Percentiles rank a stretch among this genome's conserved stretches.
These are phyloP conservation scores for Plasmodium adleri DNA, from an alignment of 169 alveolate genomes.

Conservation along the genomic window DNA sequence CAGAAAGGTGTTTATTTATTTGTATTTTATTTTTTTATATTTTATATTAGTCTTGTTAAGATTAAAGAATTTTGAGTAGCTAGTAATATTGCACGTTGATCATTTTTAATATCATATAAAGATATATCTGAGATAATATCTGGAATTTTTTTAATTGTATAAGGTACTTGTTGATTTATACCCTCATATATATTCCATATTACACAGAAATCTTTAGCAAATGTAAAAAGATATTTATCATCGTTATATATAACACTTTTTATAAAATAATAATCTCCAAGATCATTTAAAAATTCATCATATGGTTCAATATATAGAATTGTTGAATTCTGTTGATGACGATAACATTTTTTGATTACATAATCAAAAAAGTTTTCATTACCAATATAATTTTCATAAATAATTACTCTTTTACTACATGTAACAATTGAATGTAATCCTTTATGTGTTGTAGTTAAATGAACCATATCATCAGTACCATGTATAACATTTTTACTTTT, in stretches of 20 bases:
- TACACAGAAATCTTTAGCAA: slow-evolving; percentile 42
- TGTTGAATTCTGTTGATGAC: slow-evolving; percentile 32
- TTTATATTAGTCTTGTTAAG: slow-evolving; percentile 15
- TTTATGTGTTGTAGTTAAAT: slow-evolving; percentile 29
- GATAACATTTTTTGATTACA: slow-evolving; percentile 34
- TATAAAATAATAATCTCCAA: slow-evolving; percentile 46
- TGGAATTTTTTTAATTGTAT: slow-evolving; percentile 31
- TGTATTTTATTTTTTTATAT: too few relatives aligned
- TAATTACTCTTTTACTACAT: slow-evolving; percentile 30
- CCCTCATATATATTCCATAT: slow-evolving; percentile 49
- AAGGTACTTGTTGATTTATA: slow-evolving; percentile 22
- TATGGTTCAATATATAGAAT: slow-evolving; percentile 31
- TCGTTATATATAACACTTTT: slow-evolving; percentile 27
- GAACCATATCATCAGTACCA: slow-evolving; percentile 59
- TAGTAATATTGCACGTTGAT: slow-evolving; percentile 17
- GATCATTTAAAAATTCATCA: slow-evolving; percentile 45
- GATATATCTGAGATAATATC: slow-evolving; percentile 47
- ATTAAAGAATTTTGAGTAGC: slow-evolving; percentile 52
- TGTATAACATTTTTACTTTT: slow-evolving; percentile 31
- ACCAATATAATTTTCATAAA: slow-evolving; percentile 37
- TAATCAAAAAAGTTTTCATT: slow-evolving; percentile 36
- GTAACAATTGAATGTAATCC: slow-evolving; percentile 57
- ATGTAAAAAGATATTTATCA: slow-evolving; percentile 24
- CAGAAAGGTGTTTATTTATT: too few relatives aligned
- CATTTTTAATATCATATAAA: slow-evolving; percentile 15